phyloP scores from a whole-genome alignment of 2,329 filamentous ascomycete genomes.

The Lecanicillium sp. region DNA sequence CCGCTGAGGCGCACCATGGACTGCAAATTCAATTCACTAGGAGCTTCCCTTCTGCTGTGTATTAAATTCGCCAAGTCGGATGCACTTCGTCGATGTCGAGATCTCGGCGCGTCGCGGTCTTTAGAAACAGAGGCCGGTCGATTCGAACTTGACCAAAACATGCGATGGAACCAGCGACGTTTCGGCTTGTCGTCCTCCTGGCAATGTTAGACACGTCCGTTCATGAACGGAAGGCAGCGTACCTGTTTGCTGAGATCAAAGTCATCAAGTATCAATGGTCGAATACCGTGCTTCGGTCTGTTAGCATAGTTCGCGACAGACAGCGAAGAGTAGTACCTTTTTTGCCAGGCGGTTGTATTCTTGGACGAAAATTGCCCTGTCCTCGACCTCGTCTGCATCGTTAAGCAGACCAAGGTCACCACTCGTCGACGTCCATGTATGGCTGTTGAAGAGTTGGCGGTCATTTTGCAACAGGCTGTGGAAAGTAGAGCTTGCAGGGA shows the following conservation, averaged over 20 bases:
- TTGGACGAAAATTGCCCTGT: slow-evolving; percentile 42
- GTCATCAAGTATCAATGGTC: slow-evolving; percentile 31
- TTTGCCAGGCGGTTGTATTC: slow-evolving; percentile 57
- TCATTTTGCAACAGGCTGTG: slow-evolving; percentile 5
- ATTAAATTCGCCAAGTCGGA: slow-evolving; percentile 48
- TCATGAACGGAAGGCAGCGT: slow-evolving; percentile 15
- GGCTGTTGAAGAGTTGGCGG: slow-evolving; percentile 32
- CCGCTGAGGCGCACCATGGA: slow-evolving; percentile 59
- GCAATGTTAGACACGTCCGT: background rate
- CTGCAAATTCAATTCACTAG: slow-evolving; percentile 47
- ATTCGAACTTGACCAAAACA: slow-evolving; percentile 26
- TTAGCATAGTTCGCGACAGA: background rate
- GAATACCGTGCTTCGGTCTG: slow-evolving; percentile 45
- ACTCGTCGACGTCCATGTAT: slow-evolving; percentile 53
- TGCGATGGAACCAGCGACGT: slow-evolving; percentile 32
- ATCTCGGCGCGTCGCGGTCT: slow-evolving; percentile 14
- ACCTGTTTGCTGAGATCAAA: slow-evolving; percentile 29
- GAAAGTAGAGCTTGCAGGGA: slow-evolving; percentile 8
- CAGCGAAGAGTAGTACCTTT: slow-evolving; percentile 35
- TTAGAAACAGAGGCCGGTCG: slow-evolving; percentile 13
- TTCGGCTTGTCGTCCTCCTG: slow-evolving; percentile 18
- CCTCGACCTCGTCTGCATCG: slow-evolving; percentile 44
- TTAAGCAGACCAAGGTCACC: slow-evolving; percentile 41
- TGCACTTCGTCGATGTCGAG: slow-evolving; percentile 45
- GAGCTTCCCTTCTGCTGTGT: slow-evolving; percentile 35